Evolutionary conservation across 2,329 filamentous ascomycete species (phyloP).

Genomic region (Cladosporium sp.): DNA sequence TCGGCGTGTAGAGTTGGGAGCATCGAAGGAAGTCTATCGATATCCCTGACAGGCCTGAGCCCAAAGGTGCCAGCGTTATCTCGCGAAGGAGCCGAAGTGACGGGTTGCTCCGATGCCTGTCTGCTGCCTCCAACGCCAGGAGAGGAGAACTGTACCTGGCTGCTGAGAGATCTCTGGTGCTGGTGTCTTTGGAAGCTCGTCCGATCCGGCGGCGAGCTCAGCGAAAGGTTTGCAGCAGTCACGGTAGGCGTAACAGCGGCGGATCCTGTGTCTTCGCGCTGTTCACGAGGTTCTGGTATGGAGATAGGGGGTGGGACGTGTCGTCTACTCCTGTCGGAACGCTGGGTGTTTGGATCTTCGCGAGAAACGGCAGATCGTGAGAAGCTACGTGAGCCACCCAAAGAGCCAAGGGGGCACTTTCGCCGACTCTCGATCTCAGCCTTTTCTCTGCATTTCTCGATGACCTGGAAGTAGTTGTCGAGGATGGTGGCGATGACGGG

Average conservation of each 20-base stretch:
- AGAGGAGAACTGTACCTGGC: slow-evolving; percentile 25
- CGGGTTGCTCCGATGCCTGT: slow-evolving; percentile 20
- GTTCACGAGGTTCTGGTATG: slow-evolving; percentile 54
- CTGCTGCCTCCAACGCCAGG: slow-evolving; percentile 20
- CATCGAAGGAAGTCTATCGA: slow-evolving; percentile 80
- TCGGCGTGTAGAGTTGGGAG: slow-evolving; percentile 63
- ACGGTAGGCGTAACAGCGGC: slow-evolving; percentile 47
- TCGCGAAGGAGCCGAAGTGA: slow-evolving; percentile 27
- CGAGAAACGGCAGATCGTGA: slow-evolving; percentile 30
- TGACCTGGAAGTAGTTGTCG: slow-evolving; percentile 95
- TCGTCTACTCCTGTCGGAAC: slow-evolving; percentile 53
- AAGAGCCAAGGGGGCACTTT: slow-evolving; percentile 36
- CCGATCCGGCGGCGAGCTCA: slow-evolving; percentile 67
- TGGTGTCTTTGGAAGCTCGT: slow-evolving; percentile 57
- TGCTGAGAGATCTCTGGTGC: slow-evolving; percentile 43
- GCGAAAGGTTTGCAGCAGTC: slow-evolving; percentile 49
- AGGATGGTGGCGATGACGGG: slow-evolving; percentile 97
- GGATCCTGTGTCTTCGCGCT: slow-evolving; percentile 47
- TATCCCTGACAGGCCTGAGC: slow-evolving; percentile 71
- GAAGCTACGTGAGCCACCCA: slow-evolving; percentile 30
- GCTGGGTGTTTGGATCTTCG: slow-evolving; percentile 32
- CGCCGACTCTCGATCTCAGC: slow-evolving; percentile 72
- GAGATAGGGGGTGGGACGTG: slow-evolving; percentile 83
- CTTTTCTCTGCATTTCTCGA: slow-evolving; percentile 85
- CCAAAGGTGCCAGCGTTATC: slow-evolving; percentile 47